phyloP scores from a whole-genome alignment of 2,329 filamentous ascomycete species.

The Paecilomyces formosus region DNA sequence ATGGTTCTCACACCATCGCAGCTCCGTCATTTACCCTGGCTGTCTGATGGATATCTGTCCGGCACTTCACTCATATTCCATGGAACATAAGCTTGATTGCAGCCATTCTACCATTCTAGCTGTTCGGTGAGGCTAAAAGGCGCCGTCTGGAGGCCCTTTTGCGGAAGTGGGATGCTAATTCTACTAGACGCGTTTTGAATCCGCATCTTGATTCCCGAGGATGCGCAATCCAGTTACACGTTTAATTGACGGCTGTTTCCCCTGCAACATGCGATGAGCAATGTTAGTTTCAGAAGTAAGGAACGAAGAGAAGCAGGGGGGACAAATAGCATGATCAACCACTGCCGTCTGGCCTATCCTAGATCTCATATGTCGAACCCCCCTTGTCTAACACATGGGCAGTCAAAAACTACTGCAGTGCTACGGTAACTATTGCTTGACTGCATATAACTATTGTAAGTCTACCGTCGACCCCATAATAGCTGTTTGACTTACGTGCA shows the following conservation, averaged over 20 bases:
- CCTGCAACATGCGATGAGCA: not conserved
- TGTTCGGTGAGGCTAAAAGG: not conserved
- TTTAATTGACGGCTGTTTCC: not conserved
- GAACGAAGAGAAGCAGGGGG: not conserved
- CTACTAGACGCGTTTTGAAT: not conserved
- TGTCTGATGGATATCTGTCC: not conserved
- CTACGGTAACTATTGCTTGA: not conserved
- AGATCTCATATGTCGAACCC: not conserved
- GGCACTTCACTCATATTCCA: not conserved
- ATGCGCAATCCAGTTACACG: not conserved
- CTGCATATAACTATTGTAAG: not conserved
- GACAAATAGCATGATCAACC: not conserved
- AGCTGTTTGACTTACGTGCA: not conserved
- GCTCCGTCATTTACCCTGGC: not conserved
- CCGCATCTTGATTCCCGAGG: not conserved
- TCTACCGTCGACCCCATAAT: not conserved
- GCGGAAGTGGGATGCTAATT: not conserved
- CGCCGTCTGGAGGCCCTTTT: not conserved
- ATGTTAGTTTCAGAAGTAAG: not conserved
- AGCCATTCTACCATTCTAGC: not conserved
- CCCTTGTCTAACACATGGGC: not conserved
- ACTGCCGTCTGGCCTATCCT: not conserved
- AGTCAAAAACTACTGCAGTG: not conserved
- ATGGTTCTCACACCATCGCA: not conserved
- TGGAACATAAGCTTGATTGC: not conserved